These are phyloP conservation scores for Centaurea solstitialis DNA, from an alignment of 129 eudicot species.

Conservation along the genomic window DNA sequence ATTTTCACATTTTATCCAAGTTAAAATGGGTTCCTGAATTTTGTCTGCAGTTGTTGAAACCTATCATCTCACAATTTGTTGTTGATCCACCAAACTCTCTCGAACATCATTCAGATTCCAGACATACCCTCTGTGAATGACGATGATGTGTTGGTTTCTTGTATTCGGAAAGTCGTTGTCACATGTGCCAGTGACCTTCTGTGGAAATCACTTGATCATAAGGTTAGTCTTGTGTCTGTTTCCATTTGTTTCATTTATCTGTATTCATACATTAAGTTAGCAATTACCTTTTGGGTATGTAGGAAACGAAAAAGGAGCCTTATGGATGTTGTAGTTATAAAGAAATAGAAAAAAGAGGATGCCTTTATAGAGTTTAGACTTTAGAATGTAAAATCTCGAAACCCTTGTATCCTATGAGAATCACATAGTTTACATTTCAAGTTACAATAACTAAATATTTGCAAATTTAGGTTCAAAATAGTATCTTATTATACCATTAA, in stretches of 20 bases:
- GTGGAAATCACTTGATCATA: slow-evolving; percentile 82
- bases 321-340: too few relatives aligned
- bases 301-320: neutral
- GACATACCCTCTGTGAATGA: slow-evolving; percentile 63
- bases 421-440: neutral
- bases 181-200: slow-evolving; percentile 81
- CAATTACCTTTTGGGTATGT: neutral
- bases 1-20: neutral
- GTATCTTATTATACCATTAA: too few relatives aligned
- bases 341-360: neutral
- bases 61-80: slow-evolving; percentile 67
- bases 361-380: neutral
- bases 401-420: neutral
- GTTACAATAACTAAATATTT: neutral
- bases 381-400: neutral
- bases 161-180: slow-evolving; percentile 94
- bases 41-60: slow-evolving; percentile 55
- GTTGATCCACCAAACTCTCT: slow-evolving; percentile 69
- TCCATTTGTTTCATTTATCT: neutral
- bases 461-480: too few relatives aligned
- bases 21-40: neutral
- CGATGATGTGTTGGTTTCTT: slow-evolving; percentile 69
- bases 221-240: slow-evolving; percentile 40
- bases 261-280: neutral
- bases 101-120: slow-evolving; percentile 46